Base-by-base conservation (phyloP, 768 basidiomycete genomes). In the Phlebiopsis flavidoalba region DNA sequence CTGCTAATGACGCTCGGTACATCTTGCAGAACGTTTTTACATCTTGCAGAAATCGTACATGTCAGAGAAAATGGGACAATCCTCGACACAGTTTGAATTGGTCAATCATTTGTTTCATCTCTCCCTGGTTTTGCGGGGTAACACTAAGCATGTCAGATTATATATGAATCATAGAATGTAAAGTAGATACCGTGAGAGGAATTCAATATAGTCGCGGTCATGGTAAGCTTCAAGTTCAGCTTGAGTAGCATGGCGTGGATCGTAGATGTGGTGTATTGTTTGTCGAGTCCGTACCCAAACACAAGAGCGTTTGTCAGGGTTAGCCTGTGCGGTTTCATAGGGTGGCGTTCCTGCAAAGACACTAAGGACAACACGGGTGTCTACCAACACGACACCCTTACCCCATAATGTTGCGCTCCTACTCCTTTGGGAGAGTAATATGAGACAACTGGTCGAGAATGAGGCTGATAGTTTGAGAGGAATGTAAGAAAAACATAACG, bases 241-340 rank as follows among this genome's bases (percentile, higher is more conserved):
- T 71, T 89, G 85, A 0, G 95, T 96, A 14, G 96, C 96, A 11
- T 86, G 79, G 40, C 93, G 83, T 2, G 96, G 95, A 66, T 90
- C 87, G 72, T 92, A 95, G 40, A 97, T 91, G 58, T 91, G 78
- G 66, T 97, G 92, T 69, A 99, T 96, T 92, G 88, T 66, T 96
- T 93, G 77, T 98, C 94, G 15, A 99, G 78, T 15, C 94, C 96
- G 69, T 98, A 99, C 0, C 95, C 96, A 74, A 96, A 84, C 12
- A 98, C 95, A 51, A 99, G 83, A 1, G 95, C 88, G 66, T 98
- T 99, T 17, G 97, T 98, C 57, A 99, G 74, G 2, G 96, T 95
- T n/a, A 99, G 76, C 24, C 96, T 83, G 67, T 97, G 94, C 4
- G 96, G 96, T 73, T 98, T 97, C 96, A 99, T 99, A 2, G 96